phyloP scores from a whole-genome alignment of 176 grass and related monocot genomes.

The sorghum (Sorghum bicolor) region Sorghum_bicolor_NCBIv3 NC_012870.2:67317501-67318000 shows the following conservation, averaged over 20 bases:
- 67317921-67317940: conserved; percentile 18
- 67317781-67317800: not conserved
- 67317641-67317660: not conserved
- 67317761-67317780: conserved; percentile 1
- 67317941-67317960: not conserved
- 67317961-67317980: not conserved
- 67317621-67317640: not conserved
- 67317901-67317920: conserved; percentile 24
- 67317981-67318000: not conserved
- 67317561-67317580: not conserved
- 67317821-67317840: not conserved
- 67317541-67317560: not conserved
- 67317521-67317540: not conserved
- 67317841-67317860: not conserved
- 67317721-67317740: not conserved
- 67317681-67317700: not conserved
- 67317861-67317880: conserved; percentile 19
- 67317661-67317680: not conserved
- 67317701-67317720: not conserved
- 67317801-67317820: not conserved
- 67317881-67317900: conserved; percentile 30
- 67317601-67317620: not conserved
- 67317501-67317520: conserved; percentile 13
- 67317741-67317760: conserved; percentile 24
- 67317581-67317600: not conserved